A percentile compares a stretch with the other conserved stretches of the same genome.
These are phyloP conservation scores for Pythium dissimile DNA, from an alignment of 352 stramenopile species.

Conservation along the genomic window DNA sequence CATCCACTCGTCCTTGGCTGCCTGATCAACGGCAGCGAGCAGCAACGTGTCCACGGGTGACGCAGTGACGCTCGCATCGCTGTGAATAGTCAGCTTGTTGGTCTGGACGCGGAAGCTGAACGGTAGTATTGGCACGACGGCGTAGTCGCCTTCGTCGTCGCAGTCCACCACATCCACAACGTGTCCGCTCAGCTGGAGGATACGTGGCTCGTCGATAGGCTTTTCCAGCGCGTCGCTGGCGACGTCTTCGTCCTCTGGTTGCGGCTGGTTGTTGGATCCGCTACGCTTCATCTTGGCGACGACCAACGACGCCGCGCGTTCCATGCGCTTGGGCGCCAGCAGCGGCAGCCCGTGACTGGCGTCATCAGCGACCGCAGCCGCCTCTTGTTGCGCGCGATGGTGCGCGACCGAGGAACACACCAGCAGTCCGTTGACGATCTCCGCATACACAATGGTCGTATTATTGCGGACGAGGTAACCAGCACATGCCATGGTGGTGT, in stretches of 20 bases:
- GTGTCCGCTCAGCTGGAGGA: conserved; percentile 60
- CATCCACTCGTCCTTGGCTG: conserved; percentile 55
- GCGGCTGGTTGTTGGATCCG: conserved; percentile 20
- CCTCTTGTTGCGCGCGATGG: conserved; percentile 13
- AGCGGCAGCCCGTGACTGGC: conserved; percentile 30
- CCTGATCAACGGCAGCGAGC: conserved; percentile 42
- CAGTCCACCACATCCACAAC: conserved; percentile 57
- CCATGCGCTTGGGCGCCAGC: conserved; percentile 46
- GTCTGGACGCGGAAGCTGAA: conserved; percentile 69
- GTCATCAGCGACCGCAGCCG: not conserved
- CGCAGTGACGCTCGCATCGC: conserved; percentile 23
- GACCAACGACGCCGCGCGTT: conserved; percentile 1
- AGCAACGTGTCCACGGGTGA: conserved; percentile 45
- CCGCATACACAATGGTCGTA: conserved; percentile 47
- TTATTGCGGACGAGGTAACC: conserved; percentile 65
- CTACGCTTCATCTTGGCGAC: conserved; percentile 13
- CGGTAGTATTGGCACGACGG: conserved; percentile 26
- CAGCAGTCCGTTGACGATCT: conserved; percentile 54
- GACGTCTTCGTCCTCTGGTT: conserved; percentile 27
- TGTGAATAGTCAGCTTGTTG: conserved; percentile 33
- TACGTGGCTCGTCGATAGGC: conserved; percentile 19
- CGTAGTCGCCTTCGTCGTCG: conserved; percentile 33
- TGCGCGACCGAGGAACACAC: conserved; percentile 28
- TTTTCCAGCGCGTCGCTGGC: not conserved
- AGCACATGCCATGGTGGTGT: conserved; percentile 50